Base-by-base conservation (phyloP, 1,139 yeast genomes). In the Candida mesenterica region DNA sequence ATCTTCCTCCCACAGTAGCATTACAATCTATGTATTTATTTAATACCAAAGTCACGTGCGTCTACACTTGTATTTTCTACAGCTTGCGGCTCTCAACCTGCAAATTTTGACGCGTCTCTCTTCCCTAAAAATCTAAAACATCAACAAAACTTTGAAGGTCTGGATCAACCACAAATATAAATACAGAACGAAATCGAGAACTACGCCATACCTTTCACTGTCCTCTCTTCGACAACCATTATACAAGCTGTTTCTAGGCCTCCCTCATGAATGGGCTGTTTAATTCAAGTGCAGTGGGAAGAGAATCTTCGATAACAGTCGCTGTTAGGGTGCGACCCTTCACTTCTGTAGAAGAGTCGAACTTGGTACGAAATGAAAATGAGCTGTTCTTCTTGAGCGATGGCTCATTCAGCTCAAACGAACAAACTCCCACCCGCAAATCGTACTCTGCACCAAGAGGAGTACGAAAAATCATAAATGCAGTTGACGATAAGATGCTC, bases 261-360 rank as follows among this genome's bases (percentile, higher is more conserved):
- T n/a, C n/a, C n/a, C n/a, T n/a, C n/a, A n/a, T n/a, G n/a, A n/a
- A n/a, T n/a, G n/a, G n/a, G n/a, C n/a, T n/a, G n/a, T n/a, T n/a
- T n/a, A n/a, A n/a, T n/a, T n/a, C n/a, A n/a, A 26, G 7, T 16
- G 13, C 8, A 5, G 22, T 15, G 13, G 30, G 20, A 15, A 27
- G 69, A 43, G 82, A 81, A 53, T 79, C 90, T 3, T 82, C 92
- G 1, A 82, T 84, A 33, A 70, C 79, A 9, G 95, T 86, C 10
- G 82, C 90, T 2, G 92, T 85, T 3, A 61, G 97, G 32, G 94
- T 89, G 4, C 68, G 97, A 41, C 97, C 97, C 2, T 87, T 88
- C 60, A 86, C 94, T 2, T 52, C 58, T 2, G 48, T 57, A 1
- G 96, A 88, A 57, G 52, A 59, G 16, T 50, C 67, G 18, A 75